A percentile compares a stretch with the other conserved stretches of the same genome.
Conservation (phyloP, 2,329 filamentous ascomycete species). For the Fusarium citri region DNA sequence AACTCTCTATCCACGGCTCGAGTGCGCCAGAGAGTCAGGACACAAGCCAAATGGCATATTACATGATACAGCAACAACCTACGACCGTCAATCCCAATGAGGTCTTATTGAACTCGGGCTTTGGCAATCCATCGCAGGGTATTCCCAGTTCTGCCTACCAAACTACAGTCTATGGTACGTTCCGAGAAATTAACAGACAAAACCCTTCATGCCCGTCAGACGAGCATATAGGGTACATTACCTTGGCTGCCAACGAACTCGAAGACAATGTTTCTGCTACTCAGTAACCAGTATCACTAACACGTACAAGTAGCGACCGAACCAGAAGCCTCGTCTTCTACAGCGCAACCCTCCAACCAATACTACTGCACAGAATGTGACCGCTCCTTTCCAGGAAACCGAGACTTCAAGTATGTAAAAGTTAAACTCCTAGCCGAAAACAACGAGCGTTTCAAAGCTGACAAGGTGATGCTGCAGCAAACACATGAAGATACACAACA, state of each 20-base stretch:
- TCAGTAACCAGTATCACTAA: neutral
- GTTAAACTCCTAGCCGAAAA: neutral
- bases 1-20: constrained; percentile 17
- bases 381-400: neutral
- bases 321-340: constrained; percentile 19
- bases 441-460: neutral
- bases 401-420: constrained; percentile 32
- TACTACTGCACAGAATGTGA: constrained; percentile 19
- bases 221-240: neutral
- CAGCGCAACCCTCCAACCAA: neutral
- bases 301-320: neutral
- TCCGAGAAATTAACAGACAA: neutral
- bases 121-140: neutral
- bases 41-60: constrained; percentile 10
- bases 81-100: constrained; percentile 33
- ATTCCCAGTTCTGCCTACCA: constrained; percentile 19
- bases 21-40: constrained; percentile 30
- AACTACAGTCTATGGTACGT: constrained; percentile 22
- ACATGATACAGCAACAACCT: constrained; percentile 15
- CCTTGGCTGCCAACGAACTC: neutral
- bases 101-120: neutral
- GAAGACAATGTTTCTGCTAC: no score
- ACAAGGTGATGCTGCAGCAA: constrained; percentile 33
- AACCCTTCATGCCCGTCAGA: neutral
- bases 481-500: constrained; percentile 40